Percentiles rank a stretch among this genome's conserved stretches.
Conservation (phyloP, 345 rosid species). For the Eucalyptus marginata region DNA sequence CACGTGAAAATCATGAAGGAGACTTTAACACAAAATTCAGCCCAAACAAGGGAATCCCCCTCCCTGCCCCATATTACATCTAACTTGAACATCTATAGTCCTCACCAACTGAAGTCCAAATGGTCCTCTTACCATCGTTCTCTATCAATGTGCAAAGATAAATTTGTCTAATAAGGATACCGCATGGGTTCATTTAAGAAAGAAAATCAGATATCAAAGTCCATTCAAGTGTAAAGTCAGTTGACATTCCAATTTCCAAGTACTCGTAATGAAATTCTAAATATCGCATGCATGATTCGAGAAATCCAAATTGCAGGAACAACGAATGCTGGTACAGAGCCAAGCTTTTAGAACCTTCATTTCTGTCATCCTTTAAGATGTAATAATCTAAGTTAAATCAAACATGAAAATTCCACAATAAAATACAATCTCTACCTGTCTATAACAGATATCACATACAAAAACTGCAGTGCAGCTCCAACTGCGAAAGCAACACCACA, state of each 20-base stretch:
- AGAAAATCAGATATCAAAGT: neutral
- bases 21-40: neutral
- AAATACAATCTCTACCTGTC: conserved; percentile 50
- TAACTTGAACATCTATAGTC: neutral
- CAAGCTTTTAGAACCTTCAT: neutral
- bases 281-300: neutral
- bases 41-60: neutral
- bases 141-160: neutral
- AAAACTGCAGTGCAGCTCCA: conserved; percentile 81
- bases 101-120: neutral
- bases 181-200: neutral
- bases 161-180: neutral
- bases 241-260: neutral
- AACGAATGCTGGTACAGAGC: neutral
- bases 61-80: neutral
- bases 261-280: neutral
- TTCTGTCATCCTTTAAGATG: neutral
- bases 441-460: conserved; percentile 90
- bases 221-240: neutral
- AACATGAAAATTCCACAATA: neutral
- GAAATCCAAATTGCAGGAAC: neutral
- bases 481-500: conserved; percentile 80
- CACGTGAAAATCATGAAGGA: neutral
- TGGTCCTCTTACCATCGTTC: neutral
- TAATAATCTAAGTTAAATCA: neutral